A percentile compares a stretch with the other conserved stretches of the same genome.
Conservation (phyloP, 495 filamentous ascomycete genomes). For the Penicillium steckii region DNA sequence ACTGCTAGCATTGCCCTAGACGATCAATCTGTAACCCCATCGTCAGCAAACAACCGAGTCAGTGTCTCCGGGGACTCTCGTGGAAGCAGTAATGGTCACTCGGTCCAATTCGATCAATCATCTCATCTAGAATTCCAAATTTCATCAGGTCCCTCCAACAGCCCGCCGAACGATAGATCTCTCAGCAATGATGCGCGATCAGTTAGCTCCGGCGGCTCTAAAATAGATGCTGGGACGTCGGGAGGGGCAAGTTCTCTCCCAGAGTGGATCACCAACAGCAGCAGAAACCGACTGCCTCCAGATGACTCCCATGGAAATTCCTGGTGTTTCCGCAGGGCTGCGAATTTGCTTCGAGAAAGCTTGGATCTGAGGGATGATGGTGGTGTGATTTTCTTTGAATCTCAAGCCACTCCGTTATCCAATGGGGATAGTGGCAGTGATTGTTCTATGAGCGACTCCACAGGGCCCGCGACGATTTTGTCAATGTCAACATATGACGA, state of each 20-base stretch:
- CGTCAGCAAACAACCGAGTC: conserved; percentile 26
- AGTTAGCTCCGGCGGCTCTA: conserved; percentile 27
- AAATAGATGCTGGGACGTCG: conserved; percentile 20
- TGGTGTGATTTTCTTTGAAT: conserved; percentile 56
- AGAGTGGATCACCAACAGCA: conserved; percentile 37
- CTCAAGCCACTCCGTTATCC: conserved; percentile 27
- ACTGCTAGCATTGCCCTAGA: conserved; percentile 19
- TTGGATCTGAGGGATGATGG: conserved; percentile 50
- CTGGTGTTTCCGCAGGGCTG: conserved; percentile 54
- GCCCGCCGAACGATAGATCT: conserved; percentile 11
- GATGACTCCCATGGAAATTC: conserved; percentile 42
- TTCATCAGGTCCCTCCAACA: conserved; percentile 17
- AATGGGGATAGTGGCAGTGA: conserved; percentile 37
- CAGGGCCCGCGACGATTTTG: conserved; percentile 34
- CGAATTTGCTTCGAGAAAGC: conserved; percentile 56
- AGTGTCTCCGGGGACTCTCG: conserved; percentile 30
- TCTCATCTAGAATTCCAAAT: not conserved
- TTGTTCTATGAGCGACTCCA: conserved; percentile 23
- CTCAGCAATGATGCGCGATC: conserved; percentile 33
- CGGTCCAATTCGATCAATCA: not conserved
- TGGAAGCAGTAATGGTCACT: conserved; percentile 4
- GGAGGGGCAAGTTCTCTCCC: conserved; percentile 33
- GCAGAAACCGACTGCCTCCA: conserved; percentile 29
- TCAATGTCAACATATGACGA: conserved; percentile 40
- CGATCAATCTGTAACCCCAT: conserved; percentile 20